Evolutionary conservation across 371 early-diverging fungal genomes (phyloP).

Genomic region (Lichtheimia ornata): DNA sequence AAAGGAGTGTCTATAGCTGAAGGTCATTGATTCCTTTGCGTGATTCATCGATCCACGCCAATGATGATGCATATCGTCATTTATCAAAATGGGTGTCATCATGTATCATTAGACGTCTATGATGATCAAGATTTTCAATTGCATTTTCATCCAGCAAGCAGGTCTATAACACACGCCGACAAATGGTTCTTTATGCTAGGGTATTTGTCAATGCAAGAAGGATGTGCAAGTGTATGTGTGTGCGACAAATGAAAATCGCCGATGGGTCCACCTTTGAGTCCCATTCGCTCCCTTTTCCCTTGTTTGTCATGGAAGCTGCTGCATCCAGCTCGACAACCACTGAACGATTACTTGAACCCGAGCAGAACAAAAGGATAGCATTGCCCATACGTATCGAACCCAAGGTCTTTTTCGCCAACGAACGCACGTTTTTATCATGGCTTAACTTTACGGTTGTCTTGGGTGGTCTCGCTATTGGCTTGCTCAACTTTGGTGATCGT

Average conservation of each 20-base stretch:
- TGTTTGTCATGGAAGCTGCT: neutral
- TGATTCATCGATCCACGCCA: too few relatives aligned
- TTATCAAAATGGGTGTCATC: too few relatives aligned
- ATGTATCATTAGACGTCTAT: too few relatives aligned
- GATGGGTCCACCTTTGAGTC: neutral
- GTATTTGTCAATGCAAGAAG: neutral
- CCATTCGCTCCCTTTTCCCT: neutral
- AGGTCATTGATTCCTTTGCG: too few relatives aligned
- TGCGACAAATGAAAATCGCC: neutral
- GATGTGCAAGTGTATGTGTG: neutral
- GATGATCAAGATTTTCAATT: too few relatives aligned
- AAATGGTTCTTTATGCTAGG: too few relatives aligned
- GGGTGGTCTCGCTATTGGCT: slow-evolving; percentile 67
- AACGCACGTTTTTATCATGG: slow-evolving; percentile 92
- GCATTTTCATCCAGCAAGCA: too few relatives aligned
- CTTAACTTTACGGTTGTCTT: slow-evolving; percentile 69
- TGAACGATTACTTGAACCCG: slow-evolving; percentile 17
- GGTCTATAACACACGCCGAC: too few relatives aligned
- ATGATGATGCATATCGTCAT: too few relatives aligned
- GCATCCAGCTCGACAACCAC: neutral
- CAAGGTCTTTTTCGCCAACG: slow-evolving; percentile 98
- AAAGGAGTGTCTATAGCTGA: too few relatives aligned
- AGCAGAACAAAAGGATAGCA: slow-evolving; percentile 55
- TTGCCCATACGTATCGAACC: slow-evolving; percentile 90
- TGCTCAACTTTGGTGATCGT: slow-evolving; percentile 77